Evolutionary conservation across 1,284 basidiomycete species (phyloP), one percentile per base, ranked within the genome.

Genomic region (Phenoliferia sp.): DNA sequence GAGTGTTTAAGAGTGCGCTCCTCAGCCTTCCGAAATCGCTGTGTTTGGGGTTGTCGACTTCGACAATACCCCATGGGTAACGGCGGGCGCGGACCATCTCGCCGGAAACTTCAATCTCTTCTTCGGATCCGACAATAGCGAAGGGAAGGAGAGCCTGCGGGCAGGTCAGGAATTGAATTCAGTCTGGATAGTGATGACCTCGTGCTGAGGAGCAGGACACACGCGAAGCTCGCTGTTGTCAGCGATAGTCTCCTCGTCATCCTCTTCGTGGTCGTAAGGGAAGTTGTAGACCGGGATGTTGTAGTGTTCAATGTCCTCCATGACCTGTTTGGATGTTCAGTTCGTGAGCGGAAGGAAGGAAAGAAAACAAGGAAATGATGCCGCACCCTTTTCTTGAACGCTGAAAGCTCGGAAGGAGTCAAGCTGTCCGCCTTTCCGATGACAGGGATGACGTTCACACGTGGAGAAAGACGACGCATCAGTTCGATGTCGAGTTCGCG

Each of bases 291-390:
- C 90, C 7, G 96, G 95, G 75, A 99, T 99, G 73, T 90, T 89
- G 79, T 99, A 98, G 83, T 98, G 86, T 78, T 98, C 95, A 74
- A 99, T 98, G 79, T 99, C 95, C 81, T 99, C 94, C 94, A 98
- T 98, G 78, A 99, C 88, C 91, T 94, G 74, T 6, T 26, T 19
- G 5, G 48, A 52, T 52, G 31, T 36, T 28, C 48, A 52, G 17
- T 22, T 44, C 39, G 39, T n/a, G n/a, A n/a, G n/a, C n/a, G 39
- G 39, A 44, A 44, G 39, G 39, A 22, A 22, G 39, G 39, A 22
- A 44, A 22, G 39, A 22, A 22, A 44, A 44, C 12, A 22, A 22
- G 39, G 22, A 44, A 22, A 22, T 12, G 39, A 22, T 44, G 12
- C 83, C 87, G 74, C 70, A 94, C 92, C 78, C 96, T 85, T 82